phyloP scores from a whole-genome alignment of 768 basidiomycete genomes.

The Leccinum rimulosum region DNA sequence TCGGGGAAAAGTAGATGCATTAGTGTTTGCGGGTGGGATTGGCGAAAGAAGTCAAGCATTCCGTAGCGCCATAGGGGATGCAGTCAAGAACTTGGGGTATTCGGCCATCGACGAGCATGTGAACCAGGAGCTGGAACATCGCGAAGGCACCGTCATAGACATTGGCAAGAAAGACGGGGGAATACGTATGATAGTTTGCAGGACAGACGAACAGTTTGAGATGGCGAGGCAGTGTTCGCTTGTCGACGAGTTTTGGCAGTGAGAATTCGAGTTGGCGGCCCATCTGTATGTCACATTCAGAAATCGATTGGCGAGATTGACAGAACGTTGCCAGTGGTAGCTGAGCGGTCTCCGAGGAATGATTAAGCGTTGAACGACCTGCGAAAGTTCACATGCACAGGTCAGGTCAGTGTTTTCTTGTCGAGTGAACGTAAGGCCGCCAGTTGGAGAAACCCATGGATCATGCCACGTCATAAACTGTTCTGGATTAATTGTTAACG shows the following conservation, averaged over 20 bases:
- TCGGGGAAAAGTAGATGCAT: slow-evolving; percentile 62
- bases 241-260: slow-evolving; percentile 15
- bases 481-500: neutral
- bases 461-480: neutral
- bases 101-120: slow-evolving; percentile 44
- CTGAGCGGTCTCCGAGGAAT: neutral
- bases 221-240: slow-evolving; percentile 44
- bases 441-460: neutral
- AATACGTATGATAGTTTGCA: slow-evolving; percentile 53
- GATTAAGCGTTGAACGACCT: neutral
- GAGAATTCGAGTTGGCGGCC: neutral
- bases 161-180: slow-evolving; percentile 34
- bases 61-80: slow-evolving; percentile 52
- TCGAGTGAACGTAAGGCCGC: neutral
- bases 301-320: neutral
- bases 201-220: slow-evolving; percentile 63
- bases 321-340: neutral
- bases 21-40: slow-evolving; percentile 88
- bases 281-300: neutral
- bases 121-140: slow-evolving; percentile 40
- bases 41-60: slow-evolving; percentile 73
- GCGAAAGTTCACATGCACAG: neutral
- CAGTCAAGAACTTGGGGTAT: slow-evolving; percentile 58
- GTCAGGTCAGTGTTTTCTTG: neutral
- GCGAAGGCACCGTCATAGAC: slow-evolving; percentile 45